Evolutionary conservation across 352 stramenopile genomes (phyloP), one percentile per base, ranked within the genome.

Genomic region (Globisporangium paroecandrum): DNA sequence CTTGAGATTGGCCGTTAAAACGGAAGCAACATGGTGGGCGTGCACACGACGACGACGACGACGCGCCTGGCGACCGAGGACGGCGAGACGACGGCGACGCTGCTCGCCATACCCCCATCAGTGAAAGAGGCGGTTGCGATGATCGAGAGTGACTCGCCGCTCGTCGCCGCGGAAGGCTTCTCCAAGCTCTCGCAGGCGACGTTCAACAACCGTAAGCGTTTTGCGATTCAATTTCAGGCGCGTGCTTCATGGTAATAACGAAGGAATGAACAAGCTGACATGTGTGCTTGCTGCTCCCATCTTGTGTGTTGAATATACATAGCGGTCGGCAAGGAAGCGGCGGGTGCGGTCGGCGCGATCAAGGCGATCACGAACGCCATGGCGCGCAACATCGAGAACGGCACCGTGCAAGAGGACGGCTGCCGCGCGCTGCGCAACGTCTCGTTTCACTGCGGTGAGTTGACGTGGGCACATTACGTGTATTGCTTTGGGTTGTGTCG

Each of bases 361-460:
- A 63, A 77, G 22, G 71, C 77, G 22, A 89, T 94, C 65, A 79
- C 76, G 22, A 68, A 83, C 20, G 86, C 81, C 55, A 91, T 94
- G 86, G 66, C 76, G 46, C 82, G 82, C 62, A 89, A 89, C 60
- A 65, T 82, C 12, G 77, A 81, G 47, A 87, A 92, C 61, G 83
- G 77, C 49, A 83, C 73, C 0, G 72, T 91, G 54, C 81, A 90
- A 58, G 76, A 89, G 61, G 77, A 85, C 60, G 86, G 81, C n/a
- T 94, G 86, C 68, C 86, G 89, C 63, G 82, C 79, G 13, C 73
- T 94, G 64, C 86, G 86, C 66, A 94, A 91, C 68, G 76, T 91
- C 43, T 76, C 77, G 41, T 94, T 92, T 62, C 77, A 87, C 60
- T 94, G 83, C 67, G 53, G 77, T 85, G 58, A 64, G 73, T 63